phyloP scores from a whole-genome alignment of 2,329 filamentous ascomycete genomes.

The Penicillium sp. region DNA sequence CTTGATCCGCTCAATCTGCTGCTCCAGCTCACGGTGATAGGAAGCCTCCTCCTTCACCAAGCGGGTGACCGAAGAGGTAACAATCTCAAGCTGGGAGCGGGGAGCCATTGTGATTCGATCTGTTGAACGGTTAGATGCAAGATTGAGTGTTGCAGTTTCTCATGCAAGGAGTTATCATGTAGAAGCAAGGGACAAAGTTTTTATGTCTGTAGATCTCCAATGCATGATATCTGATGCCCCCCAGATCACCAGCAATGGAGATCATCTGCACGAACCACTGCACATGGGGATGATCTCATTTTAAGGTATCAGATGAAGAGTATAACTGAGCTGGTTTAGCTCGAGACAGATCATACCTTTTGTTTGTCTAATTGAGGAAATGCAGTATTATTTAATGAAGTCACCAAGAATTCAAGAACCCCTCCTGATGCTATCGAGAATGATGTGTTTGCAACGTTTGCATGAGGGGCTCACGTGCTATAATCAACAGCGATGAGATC shows the following conservation, averaged over 20 bases:
- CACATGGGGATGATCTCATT: background rate
- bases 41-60: slow-evolving; percentile 88
- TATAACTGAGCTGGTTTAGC: background rate
- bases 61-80: slow-evolving; percentile 74
- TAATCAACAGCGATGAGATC: background rate
- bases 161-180: background rate
- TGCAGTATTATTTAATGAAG: background rate
- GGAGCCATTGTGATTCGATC: slow-evolving; percentile 62
- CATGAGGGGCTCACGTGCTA: slow-evolving; percentile 9
- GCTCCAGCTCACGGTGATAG: slow-evolving; percentile 80
- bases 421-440: slow-evolving; percentile 21
- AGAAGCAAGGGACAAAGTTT: background rate
- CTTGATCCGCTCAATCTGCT: slow-evolving; percentile 70
- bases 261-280: background rate
- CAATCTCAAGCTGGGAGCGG: slow-evolving; percentile 79
- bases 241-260: background rate
- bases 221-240: background rate
- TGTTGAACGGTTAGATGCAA: slow-evolving; percentile 10
- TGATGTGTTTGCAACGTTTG: slow-evolving; percentile 24
- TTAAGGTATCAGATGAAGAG: no score
- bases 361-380: background rate
- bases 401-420: slow-evolving; percentile 8
- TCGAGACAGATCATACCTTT: background rate
- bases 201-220: background rate
- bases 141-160: background rate